phyloP scores from a whole-genome alignment of 352 stramenopile genomes.

The Phytophthora cryptogea region DNA sequence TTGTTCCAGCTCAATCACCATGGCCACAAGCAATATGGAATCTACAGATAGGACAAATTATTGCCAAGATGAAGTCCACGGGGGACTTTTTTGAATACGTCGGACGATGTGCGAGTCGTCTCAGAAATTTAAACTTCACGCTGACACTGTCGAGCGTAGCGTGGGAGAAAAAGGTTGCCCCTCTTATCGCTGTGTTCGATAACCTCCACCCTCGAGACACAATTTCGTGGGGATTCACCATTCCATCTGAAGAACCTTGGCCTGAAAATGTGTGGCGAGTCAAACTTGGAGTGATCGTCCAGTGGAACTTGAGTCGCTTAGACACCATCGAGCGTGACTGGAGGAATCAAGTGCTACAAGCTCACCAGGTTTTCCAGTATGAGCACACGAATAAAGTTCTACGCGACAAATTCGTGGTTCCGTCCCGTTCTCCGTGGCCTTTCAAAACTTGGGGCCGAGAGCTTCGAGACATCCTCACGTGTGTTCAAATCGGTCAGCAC shows the following conservation, averaged over 20 bases:
- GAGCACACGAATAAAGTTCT: conserved; percentile 30
- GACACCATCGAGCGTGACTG: conserved; percentile 30
- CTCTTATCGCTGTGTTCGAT: conserved; percentile 29
- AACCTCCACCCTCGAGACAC: conserved; percentile 23
- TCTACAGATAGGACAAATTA: conserved; percentile 29
- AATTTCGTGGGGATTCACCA: conserved; percentile 19
- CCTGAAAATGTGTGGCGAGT: conserved; percentile 31
- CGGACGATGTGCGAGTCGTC: conserved; percentile 16
- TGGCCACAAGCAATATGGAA: conserved; percentile 31
- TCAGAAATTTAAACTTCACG: conserved; percentile 25
- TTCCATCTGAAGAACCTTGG: conserved; percentile 30
- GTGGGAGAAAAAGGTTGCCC: conserved; percentile 31
- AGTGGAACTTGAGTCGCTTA: conserved; percentile 29
- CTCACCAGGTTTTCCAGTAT: conserved; percentile 29
- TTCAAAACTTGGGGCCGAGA: conserved; percentile 28
- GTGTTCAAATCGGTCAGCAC: conserved; percentile 26
- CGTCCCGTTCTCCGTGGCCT: conserved; percentile 29
- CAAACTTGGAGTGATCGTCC: conserved; percentile 28
- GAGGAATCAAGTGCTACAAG: conserved; percentile 28
- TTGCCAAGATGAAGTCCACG: conserved; percentile 26
- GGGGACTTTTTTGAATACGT: conserved; percentile 27
- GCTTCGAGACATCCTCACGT: conserved; percentile 25
- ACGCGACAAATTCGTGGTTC: conserved; percentile 32
- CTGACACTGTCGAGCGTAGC: conserved; percentile 21
- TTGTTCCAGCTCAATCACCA: conserved; percentile 12